Percentiles rank a stretch among this genome's conserved stretches.
These are phyloP conservation scores for Mortierella alpina DNA, from an alignment of 192 early-diverging fungal genomes.

Conservation along the genomic window DNA sequence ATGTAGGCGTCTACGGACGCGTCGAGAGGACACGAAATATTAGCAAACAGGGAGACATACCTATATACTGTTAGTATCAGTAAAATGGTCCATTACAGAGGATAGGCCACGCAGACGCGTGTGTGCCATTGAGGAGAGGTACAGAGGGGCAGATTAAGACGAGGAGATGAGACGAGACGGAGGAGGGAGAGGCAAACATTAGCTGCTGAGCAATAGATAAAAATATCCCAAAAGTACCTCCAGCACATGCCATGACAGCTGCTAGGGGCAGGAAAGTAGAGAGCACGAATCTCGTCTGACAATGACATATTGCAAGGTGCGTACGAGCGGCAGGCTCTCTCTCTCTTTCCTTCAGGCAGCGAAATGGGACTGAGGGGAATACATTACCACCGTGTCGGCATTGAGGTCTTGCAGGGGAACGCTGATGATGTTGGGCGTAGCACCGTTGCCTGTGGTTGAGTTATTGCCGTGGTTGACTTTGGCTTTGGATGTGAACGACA, in stretches of 20 bases:
- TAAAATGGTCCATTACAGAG: no score
- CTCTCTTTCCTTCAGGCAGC: neutral
- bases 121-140: no score
- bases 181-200: neutral
- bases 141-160: neutral
- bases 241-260: neutral
- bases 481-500: slow-evolving; percentile 23
- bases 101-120: no score
- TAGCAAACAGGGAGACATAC: neutral
- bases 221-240: neutral
- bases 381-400: slow-evolving; percentile 46
- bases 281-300: neutral
- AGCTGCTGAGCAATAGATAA: slow-evolving; percentile 9
- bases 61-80: slow-evolving; percentile 7
- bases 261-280: neutral
- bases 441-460: neutral
- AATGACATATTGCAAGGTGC: neutral
- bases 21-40: neutral
- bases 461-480: slow-evolving; percentile 1
- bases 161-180: neutral
- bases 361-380: neutral
- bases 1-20: neutral
- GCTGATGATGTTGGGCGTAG: slow-evolving; percentile 31
- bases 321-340: neutral
- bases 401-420: slow-evolving; percentile 35